A percentile compares a stretch with the other conserved stretches of the same genome.
Evolutionary conservation across 2,329 filamentous ascomycete genomes (phyloP).

Genomic region (Exophiala phaeomuriformis): DNA sequence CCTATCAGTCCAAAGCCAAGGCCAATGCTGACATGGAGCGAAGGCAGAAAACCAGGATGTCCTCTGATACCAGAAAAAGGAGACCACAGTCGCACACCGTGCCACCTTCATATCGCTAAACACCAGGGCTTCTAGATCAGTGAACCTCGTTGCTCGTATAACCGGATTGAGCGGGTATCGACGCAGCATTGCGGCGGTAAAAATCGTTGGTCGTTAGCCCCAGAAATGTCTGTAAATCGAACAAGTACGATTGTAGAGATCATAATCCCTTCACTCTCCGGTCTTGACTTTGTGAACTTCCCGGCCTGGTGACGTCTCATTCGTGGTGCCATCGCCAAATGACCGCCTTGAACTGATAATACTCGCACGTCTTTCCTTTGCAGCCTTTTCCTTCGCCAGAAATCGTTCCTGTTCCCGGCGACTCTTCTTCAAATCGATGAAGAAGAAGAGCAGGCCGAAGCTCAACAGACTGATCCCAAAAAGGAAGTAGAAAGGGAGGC

Average conservation of each 20-base stretch:
- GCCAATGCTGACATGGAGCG: too few relatives aligned
- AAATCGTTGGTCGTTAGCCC: background rate
- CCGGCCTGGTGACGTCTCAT: background rate
- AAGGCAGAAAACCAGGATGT: too few relatives aligned
- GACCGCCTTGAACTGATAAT: conserved; percentile 14
- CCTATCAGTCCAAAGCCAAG: too few relatives aligned
- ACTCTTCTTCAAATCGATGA: conserved; percentile 56
- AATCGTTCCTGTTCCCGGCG: conserved; percentile 53
- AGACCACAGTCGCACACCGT: too few relatives aligned
- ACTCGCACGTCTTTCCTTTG: conserved; percentile 23
- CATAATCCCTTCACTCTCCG: background rate
- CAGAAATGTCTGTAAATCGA: background rate
- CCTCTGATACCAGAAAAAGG: too few relatives aligned
- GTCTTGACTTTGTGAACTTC: conserved; percentile 4
- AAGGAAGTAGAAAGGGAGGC: conserved; percentile 60
- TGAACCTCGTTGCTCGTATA: too few relatives aligned
- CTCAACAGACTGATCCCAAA: conserved; percentile 53
- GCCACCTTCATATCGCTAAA: too few relatives aligned
- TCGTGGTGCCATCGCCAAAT: background rate
- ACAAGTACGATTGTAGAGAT: background rate
- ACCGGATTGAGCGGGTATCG: too few relatives aligned
- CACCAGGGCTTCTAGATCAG: too few relatives aligned
- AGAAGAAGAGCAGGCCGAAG: conserved; percentile 47
- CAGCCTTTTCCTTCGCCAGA: conserved; percentile 35
- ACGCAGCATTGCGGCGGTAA: too few relatives aligned